Conservation (phyloP, 345 rosid genomes). For the Aquilaria yunnanensis region DNA sequence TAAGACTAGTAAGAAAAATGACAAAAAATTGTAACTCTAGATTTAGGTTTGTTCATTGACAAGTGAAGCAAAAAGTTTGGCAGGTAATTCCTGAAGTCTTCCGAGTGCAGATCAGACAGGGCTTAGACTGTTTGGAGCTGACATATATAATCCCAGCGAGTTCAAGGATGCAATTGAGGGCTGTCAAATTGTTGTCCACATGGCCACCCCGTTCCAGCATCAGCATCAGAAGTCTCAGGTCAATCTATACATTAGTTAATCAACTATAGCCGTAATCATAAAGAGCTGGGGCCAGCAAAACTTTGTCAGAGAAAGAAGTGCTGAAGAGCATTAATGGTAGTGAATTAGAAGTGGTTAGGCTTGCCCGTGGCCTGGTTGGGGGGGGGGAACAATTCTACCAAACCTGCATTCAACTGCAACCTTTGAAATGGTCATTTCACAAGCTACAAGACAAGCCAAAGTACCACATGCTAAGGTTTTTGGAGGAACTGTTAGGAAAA, state of each 20-base stretch:
- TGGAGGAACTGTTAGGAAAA: conserved; percentile 34
- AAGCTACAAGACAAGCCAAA: neutral
- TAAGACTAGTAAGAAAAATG: too few species aligned
- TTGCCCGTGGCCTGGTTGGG: conserved; percentile 29
- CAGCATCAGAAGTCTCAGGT: conserved; percentile 1
- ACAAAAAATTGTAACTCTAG: too few species aligned
- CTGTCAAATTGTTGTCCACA: conserved; percentile 24
- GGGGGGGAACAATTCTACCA: conserved; percentile 33
- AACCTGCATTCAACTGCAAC: conserved; percentile 12
- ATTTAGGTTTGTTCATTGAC: neutral
- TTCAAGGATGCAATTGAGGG: conserved; percentile 19
- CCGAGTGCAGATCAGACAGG: conserved; percentile 15
- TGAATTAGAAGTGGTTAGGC: conserved; percentile 28
- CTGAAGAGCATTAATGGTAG: conserved; percentile 7
- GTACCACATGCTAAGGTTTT: conserved; percentile 12
- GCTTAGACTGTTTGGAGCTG: conserved; percentile 19
- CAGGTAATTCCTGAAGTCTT: neutral
- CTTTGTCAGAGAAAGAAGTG: conserved; percentile 4
- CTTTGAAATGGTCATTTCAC: conserved; percentile 13
- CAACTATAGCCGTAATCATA: neutral
- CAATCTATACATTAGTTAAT: neutral
- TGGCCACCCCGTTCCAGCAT: conserved; percentile 16
- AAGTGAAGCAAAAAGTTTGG: too few species aligned
- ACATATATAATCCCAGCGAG: conserved; percentile 16
- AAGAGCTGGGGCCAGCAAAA: neutral